Evolutionary conservation across 129 eudicot species (phyloP).

Genomic region (Sambucus nigra): DNA sequence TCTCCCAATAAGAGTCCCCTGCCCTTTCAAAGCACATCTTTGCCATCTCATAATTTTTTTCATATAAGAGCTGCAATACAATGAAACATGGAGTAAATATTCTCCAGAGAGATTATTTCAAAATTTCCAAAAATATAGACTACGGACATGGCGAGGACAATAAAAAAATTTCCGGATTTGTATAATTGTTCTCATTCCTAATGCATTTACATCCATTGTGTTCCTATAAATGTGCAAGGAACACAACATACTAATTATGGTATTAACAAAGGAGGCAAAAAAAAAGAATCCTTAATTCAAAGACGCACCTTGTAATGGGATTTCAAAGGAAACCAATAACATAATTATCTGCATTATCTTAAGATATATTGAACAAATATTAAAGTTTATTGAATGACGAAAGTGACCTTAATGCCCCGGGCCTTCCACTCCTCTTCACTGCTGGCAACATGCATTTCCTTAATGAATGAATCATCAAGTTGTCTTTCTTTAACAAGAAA

Average conservation of each 20-base stretch:
- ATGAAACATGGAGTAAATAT: neutral
- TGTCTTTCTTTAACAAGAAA: conserved; percentile 23
- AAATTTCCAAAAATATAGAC: too few species aligned
- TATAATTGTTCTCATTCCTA: too few species aligned
- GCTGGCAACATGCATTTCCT: conserved; percentile 28
- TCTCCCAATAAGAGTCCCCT: conserved; percentile 39
- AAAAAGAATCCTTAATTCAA: too few species aligned
- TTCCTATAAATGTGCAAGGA: too few species aligned
- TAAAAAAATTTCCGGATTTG: too few species aligned
- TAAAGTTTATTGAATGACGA: neutral
- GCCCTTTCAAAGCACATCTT: conserved; percentile 63
- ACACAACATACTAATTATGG: too few species aligned
- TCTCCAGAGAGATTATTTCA: neutral
- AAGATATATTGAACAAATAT: too few species aligned
- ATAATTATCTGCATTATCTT: neutral
- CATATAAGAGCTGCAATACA: conserved; percentile 43
- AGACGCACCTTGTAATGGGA: too few species aligned
- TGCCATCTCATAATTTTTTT: conserved; percentile 61
- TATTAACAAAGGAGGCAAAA: neutral
- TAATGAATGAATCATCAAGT: conserved; percentile 17
- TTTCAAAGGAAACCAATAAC: neutral
- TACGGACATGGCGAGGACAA: too few species aligned
- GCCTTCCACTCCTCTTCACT: conserved; percentile 29
- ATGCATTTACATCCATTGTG: too few species aligned
- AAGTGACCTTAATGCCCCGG: conserved; percentile 24